Percentiles rank a stretch among this genome's conserved stretches.
Conservation (phyloP, 2,329 filamentous ascomycete species). For the Aspergillus sp. region DNA sequence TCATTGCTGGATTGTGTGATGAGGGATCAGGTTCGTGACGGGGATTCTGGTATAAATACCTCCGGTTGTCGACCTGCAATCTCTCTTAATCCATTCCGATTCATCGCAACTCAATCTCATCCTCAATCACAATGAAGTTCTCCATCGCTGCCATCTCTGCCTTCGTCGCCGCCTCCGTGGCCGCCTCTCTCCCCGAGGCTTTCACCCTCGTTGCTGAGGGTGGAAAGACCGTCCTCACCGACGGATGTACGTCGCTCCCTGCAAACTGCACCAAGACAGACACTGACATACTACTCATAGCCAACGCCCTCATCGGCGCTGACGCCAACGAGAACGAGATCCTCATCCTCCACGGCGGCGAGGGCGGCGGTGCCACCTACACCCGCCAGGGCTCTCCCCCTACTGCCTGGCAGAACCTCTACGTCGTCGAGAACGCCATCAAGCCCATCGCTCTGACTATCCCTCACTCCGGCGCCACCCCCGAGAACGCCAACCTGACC, state of each 20-base stretch:
- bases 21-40: not conserved
- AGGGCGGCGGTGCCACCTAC: not conserved
- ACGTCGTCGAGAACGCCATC: not conserved
- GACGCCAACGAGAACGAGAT: not conserved
- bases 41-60: not conserved
- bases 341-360: not conserved
- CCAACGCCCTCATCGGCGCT: conserved; percentile 1
- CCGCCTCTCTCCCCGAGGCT: conserved; percentile 9
- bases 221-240: conserved; percentile 10
- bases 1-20: not conserved
- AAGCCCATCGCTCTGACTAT: conserved; percentile 5
- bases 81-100: not conserved
- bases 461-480: conserved; percentile 3
- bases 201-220: conserved; percentile 15
- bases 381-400: not conserved
- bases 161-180: conserved; percentile 4
- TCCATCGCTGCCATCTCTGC: conserved; percentile 7
- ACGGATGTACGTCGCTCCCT: conserved; percentile 2
- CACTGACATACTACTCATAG: not conserved
- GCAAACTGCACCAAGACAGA: not conserved
- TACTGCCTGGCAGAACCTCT: conserved; percentile 6
- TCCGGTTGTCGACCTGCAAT: not conserved
- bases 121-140: conserved; percentile 9
- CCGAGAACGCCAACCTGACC: not conserved
- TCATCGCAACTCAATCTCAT: not conserved